phyloP scores from a whole-genome alignment of 257 asterid species.

The Solanum appendiculatum region DNA sequence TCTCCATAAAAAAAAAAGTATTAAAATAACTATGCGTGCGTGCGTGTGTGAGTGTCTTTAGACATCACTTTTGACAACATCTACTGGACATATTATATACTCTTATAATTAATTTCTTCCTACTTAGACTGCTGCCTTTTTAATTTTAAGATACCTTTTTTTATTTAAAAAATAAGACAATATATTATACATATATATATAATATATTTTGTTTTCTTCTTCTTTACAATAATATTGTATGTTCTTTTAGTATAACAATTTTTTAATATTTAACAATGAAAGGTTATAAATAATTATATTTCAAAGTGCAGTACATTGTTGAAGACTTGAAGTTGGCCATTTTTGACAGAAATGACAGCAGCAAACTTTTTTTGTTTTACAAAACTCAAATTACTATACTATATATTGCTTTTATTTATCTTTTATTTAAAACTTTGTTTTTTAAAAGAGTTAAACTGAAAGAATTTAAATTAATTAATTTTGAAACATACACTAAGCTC shows the following conservation, averaged over 20 bases:
- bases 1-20: background rate
- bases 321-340: background rate
- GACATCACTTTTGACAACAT: background rate
- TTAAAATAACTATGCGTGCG: background rate
- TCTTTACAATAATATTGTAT: too few relatives aligned
- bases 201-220: too few relatives aligned
- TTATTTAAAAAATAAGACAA: too few relatives aligned
- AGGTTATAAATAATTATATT: background rate
- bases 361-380: background rate
- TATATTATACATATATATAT: too few relatives aligned
- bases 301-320: background rate
- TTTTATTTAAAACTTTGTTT: too few relatives aligned
- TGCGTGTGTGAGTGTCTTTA: background rate
- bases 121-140: too few relatives aligned
- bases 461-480: background rate
- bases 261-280: background rate
- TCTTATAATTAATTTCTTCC: background rate
- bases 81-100: too few relatives aligned
- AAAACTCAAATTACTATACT: too few relatives aligned
- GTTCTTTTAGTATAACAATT: background rate
- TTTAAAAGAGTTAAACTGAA: background rate
- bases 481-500: too few relatives aligned
- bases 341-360: background rate
- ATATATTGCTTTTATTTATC: background rate
- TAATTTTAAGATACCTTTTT: too few relatives aligned